Evolutionary conservation across 768 basidiomycete genomes (phyloP).

Genomic region (Suillus variegatus): DNA sequence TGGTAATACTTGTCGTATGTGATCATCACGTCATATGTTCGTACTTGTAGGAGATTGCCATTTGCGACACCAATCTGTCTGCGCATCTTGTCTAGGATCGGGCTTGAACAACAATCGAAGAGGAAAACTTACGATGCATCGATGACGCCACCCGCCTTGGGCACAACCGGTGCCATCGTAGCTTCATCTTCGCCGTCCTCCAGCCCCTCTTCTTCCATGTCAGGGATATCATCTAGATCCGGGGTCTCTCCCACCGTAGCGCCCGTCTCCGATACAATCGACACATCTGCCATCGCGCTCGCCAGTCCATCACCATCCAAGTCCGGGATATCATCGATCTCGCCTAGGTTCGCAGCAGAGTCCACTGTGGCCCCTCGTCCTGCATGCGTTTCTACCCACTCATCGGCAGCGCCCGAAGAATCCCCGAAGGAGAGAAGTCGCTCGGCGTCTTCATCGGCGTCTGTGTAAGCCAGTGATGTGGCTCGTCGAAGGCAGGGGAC

Average conservation of each 20-base stretch:
- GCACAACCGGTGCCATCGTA: constrained; percentile 67
- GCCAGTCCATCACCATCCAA: constrained; percentile 59
- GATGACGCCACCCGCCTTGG: constrained; percentile 44
- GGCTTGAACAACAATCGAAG: neutral
- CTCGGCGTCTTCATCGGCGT: constrained; percentile 95
- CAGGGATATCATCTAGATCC: constrained; percentile 96
- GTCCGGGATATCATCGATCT: constrained; percentile 87
- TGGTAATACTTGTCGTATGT: constrained; percentile 99
- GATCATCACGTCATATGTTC: constrained; percentile 99
- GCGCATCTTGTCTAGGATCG: constrained; percentile 12
- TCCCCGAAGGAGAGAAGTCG: constrained; percentile 84
- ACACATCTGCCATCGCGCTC: constrained; percentile 46
- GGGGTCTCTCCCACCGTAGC: constrained; percentile 62
- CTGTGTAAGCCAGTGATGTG: constrained; percentile 89
- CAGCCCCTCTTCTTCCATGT: constrained; percentile 96
- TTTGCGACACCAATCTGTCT: constrained; percentile 69
- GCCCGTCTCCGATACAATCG: constrained; percentile 38
- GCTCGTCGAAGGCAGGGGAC: constrained; percentile 97
- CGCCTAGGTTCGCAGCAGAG: constrained; percentile 57
- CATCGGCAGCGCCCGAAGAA: constrained; percentile 65
- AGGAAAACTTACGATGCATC: constrained; percentile 48
- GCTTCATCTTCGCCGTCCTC: constrained; percentile 90
- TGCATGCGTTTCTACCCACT: constrained; percentile 99
- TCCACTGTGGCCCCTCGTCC: constrained; percentile 60
- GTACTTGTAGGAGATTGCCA: constrained; percentile 88